Evolutionary conservation across 2,329 filamentous ascomycete species (phyloP).

Genomic region (Ceratocystis albifundus): DNA sequence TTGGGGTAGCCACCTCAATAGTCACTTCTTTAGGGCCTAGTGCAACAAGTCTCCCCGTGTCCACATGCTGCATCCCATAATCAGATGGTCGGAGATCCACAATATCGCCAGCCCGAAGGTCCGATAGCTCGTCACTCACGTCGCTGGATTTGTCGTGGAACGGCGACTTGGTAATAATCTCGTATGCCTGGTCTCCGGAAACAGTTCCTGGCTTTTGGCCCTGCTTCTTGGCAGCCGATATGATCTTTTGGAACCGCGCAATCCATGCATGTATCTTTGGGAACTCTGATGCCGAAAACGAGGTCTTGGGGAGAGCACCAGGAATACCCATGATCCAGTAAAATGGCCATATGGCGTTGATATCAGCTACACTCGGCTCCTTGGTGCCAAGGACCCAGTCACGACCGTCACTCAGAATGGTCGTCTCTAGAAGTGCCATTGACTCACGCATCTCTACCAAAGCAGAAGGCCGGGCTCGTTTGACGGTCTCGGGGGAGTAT

Average conservation of each 20-base stretch:
- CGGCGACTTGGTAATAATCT: conserved; percentile 35
- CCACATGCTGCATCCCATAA: conserved; percentile 47
- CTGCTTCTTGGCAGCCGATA: conserved; percentile 32
- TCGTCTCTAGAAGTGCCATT: conserved; percentile 50
- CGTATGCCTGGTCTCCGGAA: conserved; percentile 43
- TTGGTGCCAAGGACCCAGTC: conserved; percentile 49
- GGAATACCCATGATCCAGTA: conserved; percentile 51
- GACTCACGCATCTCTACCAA: conserved; percentile 42
- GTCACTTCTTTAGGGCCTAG: conserved; percentile 46
- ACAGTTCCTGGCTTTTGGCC: conserved; percentile 33
- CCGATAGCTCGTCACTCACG: conserved; percentile 32
- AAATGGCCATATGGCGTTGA: conserved; percentile 57
- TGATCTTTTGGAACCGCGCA: conserved; percentile 43
- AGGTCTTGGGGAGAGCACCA: conserved; percentile 41
- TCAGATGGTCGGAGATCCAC: conserved; percentile 54
- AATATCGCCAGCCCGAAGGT: conserved; percentile 39
- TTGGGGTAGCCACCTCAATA: conserved; percentile 39
- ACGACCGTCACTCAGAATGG: conserved; percentile 53
- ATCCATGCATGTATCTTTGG: conserved; percentile 55
- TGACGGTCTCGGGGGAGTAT: conserved; percentile 25
- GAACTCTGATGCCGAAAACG: conserved; percentile 42
- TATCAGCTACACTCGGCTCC: conserved; percentile 49
- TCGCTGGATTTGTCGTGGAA: conserved; percentile 36
- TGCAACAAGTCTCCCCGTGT: conserved; percentile 44
- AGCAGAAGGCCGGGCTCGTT: conserved; percentile 39